Evolutionary conservation across 805 yeast genomes (phyloP).

Genomic region (Kazachstania africana): DNA sequence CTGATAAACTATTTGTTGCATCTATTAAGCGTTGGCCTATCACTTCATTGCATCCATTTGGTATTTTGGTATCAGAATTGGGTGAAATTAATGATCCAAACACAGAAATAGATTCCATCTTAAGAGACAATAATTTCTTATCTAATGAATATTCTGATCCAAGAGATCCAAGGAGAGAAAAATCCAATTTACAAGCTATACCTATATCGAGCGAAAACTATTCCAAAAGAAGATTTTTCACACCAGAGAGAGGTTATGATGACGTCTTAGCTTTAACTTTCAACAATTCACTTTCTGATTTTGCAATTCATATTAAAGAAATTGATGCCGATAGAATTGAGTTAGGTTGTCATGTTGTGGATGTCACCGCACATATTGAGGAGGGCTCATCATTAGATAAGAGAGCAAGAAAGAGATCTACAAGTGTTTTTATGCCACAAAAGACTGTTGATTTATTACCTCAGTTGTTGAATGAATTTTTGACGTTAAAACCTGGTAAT

Average conservation of each 20-base stretch:
- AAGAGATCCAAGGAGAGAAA: constrained; percentile 22
- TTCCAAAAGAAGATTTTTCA: constrained; percentile 12
- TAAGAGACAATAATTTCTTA: constrained; percentile 75
- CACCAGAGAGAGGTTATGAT: constrained; percentile 13
- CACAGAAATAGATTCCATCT: constrained; percentile 77
- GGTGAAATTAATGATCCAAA: constrained; percentile 68
- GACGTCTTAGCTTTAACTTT: constrained; percentile 26
- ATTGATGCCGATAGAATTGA: constrained; percentile 39
- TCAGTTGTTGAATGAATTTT: constrained; percentile 41
- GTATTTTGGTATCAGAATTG: constrained; percentile 76
- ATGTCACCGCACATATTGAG: constrained; percentile 59
- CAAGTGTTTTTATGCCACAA: constrained; percentile 82
- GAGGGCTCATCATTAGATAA: constrained; percentile 73
- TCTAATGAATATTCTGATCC: constrained; percentile 67
- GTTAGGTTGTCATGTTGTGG: constrained; percentile 78
- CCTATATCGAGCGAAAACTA: constrained; percentile 13
- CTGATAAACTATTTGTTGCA: constrained; percentile 79
- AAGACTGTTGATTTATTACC: constrained; percentile 58
- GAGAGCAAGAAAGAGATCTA: constrained; percentile 81
- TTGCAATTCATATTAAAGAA: constrained; percentile 66
- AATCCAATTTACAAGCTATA: constrained; percentile 15
- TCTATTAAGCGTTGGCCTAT: constrained; percentile 98
- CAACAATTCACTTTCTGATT: constrained; percentile 40
- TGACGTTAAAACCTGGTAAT: constrained; percentile 51
- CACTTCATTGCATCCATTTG: constrained; percentile 95